Base-by-base conservation (phyloP, 805 yeast genomes). In the Maudiozyma bulderi region DNA sequence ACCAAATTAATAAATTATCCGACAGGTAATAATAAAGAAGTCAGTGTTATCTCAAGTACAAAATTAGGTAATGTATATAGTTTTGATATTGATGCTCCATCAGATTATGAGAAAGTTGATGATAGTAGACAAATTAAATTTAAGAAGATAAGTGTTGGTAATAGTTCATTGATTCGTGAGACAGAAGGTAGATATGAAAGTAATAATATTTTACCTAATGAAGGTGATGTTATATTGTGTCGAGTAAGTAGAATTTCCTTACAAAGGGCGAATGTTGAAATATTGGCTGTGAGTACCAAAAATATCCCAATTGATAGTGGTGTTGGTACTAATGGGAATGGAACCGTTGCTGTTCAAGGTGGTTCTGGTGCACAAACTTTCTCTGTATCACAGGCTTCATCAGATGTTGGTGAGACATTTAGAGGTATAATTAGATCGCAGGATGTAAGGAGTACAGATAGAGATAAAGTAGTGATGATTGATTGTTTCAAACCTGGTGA, bases 401-500 rank as follows among this genome's bases (percentile, higher is more conserved):
- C 77, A 29, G 95, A 87, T 57, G 67, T 85, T 34, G 96, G 96
- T 2, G 96, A 90, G 60, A 85, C 85, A 26, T 90, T 86, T 69
- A 87, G 84, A 58, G 98, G 95, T 0, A 73, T 88, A 7, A 82
- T 90, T 44, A 72, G 98, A 58, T 73, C 85, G 2, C 95, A 88
- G 65, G 99, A 93, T 66, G 81, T 93, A 1, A 74, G 97, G 52
- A 82, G 91, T 20, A 87, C 96, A 0, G 96, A 93, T 56, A 74
- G 96, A 59, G 99, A 93, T 62, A 79, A 80, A 59, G 90, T 89
- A 33, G 83, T 84, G 58, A 75, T 91, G 34, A 75, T 79, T 50
- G 86, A 86, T 15, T 75, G 89, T 61, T 93, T 82, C 68, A 77
- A 77, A 56, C 98, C 98, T 0, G 97, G 97, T 13, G 99, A 93